Evolutionary conservation across 768 basidiomycete genomes (phyloP).

Genomic region (Termitomyces sp.): DNA sequence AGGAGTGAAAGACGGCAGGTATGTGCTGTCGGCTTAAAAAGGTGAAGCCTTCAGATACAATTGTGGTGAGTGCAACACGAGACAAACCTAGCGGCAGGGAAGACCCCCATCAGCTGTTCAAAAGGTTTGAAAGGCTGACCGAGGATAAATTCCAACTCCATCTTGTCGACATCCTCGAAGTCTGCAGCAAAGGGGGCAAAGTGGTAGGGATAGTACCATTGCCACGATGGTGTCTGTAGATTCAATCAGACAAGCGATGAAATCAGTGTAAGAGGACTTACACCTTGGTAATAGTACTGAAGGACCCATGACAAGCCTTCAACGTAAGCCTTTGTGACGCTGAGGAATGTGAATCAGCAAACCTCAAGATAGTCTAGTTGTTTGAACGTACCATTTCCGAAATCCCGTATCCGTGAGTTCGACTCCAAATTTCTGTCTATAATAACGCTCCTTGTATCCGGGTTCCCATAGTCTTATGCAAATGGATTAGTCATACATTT

Average conservation of each 20-base stretch:
- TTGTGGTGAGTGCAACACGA: constrained; percentile 5
- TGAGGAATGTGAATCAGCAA: constrained; percentile 24
- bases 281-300: constrained; percentile 98
- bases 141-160: constrained; percentile 74
- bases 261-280: constrained; percentile 28
- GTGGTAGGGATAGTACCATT: constrained; percentile 99
- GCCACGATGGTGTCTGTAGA: constrained; percentile 84
- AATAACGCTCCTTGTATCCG: constrained; percentile 94
- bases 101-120: constrained; percentile 97
- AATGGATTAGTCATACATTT: background rate
- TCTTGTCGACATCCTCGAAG: constrained; percentile 71
- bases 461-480: constrained; percentile 82
- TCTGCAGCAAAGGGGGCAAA: constrained; percentile 98
- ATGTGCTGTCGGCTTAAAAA: constrained; percentile 75
- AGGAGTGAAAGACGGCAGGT: constrained; percentile 74
- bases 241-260: background rate
- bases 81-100: constrained; percentile 82
- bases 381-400: constrained; percentile 55
- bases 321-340: constrained; percentile 78
- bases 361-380: background rate
- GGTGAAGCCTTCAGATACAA: background rate
- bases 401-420: constrained; percentile 67
- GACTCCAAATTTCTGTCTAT: constrained; percentile 86
- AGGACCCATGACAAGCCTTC: constrained; percentile 96
- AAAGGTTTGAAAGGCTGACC: constrained; percentile 94